phyloP scores from a whole-genome alignment of 805 yeast species.

The Lachancea sp. region DNA sequence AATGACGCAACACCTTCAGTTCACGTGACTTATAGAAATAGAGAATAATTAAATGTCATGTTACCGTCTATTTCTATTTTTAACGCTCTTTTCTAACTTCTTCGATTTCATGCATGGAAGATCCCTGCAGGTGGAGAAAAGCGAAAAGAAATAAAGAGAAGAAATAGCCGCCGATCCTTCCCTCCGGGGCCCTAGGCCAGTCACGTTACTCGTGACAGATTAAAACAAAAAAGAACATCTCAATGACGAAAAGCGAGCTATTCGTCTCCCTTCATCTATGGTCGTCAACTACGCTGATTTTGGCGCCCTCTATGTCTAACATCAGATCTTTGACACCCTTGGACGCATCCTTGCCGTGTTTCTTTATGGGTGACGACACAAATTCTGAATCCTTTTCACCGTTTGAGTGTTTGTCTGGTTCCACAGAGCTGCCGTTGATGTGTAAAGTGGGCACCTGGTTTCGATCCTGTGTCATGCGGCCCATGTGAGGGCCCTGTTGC shows the following conservation, averaged over 20 bases:
- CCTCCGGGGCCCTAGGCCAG: no score
- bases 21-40: no score
- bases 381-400: slow-evolving; percentile 13
- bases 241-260: background rate
- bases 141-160: no score
- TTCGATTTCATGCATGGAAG: no score
- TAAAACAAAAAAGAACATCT: no score
- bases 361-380: slow-evolving; percentile 26
- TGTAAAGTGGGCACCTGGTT: slow-evolving; percentile 4
- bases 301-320: slow-evolving; percentile 30
- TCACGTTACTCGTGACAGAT: no score
- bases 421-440: slow-evolving; percentile 4
- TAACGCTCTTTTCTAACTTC: no score
- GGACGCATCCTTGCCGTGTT: slow-evolving; percentile 11
- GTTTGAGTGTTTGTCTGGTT: background rate
- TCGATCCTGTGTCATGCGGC: background rate
- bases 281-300: slow-evolving; percentile 24
- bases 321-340: slow-evolving; percentile 19
- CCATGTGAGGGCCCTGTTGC: slow-evolving; percentile 3
- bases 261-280: slow-evolving; percentile 1
- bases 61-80: no score
- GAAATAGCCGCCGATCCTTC: no score
- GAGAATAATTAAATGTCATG: no score
- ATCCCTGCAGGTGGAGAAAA: no score
- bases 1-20: no score